Conservation (phyloP, 768 basidiomycete species). For the Cytidiella melzeri region DNA sequence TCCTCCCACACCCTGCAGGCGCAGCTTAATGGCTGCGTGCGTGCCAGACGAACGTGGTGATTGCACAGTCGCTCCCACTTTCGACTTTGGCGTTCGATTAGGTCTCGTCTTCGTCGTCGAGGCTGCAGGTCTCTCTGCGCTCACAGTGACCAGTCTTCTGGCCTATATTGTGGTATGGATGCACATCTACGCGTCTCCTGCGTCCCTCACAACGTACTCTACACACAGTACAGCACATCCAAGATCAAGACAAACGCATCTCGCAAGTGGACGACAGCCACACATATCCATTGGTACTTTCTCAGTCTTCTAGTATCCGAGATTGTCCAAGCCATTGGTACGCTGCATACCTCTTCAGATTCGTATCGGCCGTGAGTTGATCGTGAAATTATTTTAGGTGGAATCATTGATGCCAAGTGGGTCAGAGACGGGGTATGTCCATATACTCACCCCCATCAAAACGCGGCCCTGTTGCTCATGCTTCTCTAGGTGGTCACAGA, state of each 20-base stretch:
- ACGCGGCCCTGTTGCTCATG: too few relatives aligned
- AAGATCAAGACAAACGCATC: slow-evolving; percentile 12
- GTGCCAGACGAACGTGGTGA: background rate
- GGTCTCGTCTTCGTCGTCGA: slow-evolving; percentile 22
- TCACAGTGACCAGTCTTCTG: slow-evolving; percentile 15
- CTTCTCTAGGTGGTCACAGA: slow-evolving; percentile 23
- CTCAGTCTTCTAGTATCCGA: slow-evolving; percentile 24
- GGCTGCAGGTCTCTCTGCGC: slow-evolving; percentile 20
- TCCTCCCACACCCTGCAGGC: background rate
- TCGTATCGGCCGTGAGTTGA: background rate
- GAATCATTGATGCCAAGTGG: slow-evolving; percentile 29
- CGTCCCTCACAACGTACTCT: background rate
- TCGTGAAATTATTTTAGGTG: too few relatives aligned
- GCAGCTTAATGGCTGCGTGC: background rate
- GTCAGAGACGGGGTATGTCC: slow-evolving; percentile 10
- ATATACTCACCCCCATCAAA: too few relatives aligned
- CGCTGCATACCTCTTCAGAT: background rate
- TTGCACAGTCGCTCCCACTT: slow-evolving; percentile 3
- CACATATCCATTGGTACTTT: slow-evolving; percentile 25
- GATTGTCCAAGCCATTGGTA: slow-evolving; percentile 24
- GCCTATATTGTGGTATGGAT: slow-evolving; percentile 21
- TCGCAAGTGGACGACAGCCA: slow-evolving; percentile 15
- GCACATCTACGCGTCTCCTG: background rate
- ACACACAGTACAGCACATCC: slow-evolving; percentile 15
- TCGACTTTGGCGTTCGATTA: slow-evolving; percentile 19